Conservation (phyloP, 176 grass and related monocot species). For the Musa schizocarpa region DNA sequence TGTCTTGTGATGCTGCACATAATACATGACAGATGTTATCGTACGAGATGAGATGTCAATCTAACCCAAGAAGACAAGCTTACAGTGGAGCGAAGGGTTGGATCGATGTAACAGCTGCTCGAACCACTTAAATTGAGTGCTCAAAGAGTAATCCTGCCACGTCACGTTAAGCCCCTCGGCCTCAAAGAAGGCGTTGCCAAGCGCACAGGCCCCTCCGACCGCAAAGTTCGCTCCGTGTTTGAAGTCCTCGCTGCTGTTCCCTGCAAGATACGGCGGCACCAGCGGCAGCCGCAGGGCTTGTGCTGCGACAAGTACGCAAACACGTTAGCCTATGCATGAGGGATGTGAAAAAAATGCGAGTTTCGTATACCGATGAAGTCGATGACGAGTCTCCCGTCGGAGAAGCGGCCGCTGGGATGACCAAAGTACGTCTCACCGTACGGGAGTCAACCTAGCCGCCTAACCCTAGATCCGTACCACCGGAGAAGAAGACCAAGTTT, state of each 20-base stretch:
- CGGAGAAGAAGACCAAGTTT: neutral
- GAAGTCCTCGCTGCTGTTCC: neutral
- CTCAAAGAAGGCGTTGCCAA: neutral
- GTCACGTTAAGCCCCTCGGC: neutral
- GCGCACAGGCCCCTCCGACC: neutral
- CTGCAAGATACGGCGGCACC: conserved; percentile 10
- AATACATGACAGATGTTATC: too few relatives aligned
- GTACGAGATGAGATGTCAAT: too few relatives aligned
- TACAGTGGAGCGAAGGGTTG: neutral
- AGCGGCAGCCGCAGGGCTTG: conserved; percentile 13
- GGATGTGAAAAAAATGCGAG: neutral
- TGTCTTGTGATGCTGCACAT: neutral
- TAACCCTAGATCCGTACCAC: neutral
- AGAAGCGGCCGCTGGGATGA: neutral
- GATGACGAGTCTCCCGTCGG: conserved; percentile 11
- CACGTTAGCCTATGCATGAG: neutral
- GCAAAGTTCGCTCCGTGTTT: conserved; percentile 3
- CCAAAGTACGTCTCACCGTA: conserved; percentile 16
- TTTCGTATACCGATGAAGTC: conserved; percentile 4
- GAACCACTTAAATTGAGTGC: neutral
- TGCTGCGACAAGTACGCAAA: neutral
- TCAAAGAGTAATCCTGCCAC: neutral
- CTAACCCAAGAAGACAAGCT: neutral
- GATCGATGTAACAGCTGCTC: neutral
- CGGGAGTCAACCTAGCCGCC: neutral